Base-by-base conservation (phyloP, 2,329 filamentous ascomycete genomes). In the Venturia effusa region DNA sequence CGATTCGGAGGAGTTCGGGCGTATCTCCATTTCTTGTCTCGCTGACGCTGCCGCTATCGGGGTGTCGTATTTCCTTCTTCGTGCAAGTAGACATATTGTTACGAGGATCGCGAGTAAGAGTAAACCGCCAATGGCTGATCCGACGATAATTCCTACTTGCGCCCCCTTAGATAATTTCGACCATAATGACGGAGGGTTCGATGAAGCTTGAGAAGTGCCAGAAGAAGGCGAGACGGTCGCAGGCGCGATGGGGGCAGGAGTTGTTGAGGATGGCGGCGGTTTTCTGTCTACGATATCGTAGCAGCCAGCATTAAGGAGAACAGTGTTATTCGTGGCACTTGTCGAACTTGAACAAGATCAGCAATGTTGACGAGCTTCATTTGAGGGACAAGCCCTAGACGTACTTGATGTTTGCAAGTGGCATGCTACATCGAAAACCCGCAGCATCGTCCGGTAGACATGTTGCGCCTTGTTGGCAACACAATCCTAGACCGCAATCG, bases 401-500 rank as follows among this genome's bases (percentile, higher is more conserved):
- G 15, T 57, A 57, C 51, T 57, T 30, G 10, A 57, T 32, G 27
- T 24, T 57, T 34, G 30, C 27, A 15, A 57, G 51, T 34, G 51
- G 51, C 51, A 57, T 57, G 15, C 27, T 24, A 34, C 51, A 57
- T 34, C 51, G 51, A 57, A 57, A 57, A 15, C 51, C 51, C 27
- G 51, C 30, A 57, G 27, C 34, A 11, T 32, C 51, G 22, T 57
- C 51, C 51, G 30, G 8, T n/a, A 64, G 59, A 57, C 63, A 64
- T 27, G 19, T 64, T 41, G 64, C 40, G 19, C 63, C 63, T 55
- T 51, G 27, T 43, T 64, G 43, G 37, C 63, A 64, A 32, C 63
- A 64, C 22, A 37, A 22, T 40, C 59, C 59, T 6, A n/a, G 30
- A 32, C 63, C 63, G 27, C 63, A 64, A 40, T 64, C 63, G 30